Conservation (phyloP, 768 basidiomycete genomes). For the Trametes cingulata region DNA sequence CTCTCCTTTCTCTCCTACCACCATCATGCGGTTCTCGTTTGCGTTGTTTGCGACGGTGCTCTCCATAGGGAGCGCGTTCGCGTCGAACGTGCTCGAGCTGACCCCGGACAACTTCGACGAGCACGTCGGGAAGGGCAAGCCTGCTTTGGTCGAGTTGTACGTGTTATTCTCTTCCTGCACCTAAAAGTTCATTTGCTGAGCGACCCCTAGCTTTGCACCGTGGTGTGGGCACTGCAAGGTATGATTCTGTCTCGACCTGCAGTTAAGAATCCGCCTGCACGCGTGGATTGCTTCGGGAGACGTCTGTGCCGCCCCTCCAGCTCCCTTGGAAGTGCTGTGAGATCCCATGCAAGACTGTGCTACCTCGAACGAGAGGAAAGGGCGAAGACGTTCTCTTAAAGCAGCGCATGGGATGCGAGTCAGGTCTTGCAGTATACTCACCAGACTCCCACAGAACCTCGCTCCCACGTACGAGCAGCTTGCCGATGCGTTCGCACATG, state of each 20-base stretch:
- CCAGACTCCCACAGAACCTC: conserved; percentile 57
- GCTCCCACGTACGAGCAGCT: conserved; percentile 88
- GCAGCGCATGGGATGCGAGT: background rate
- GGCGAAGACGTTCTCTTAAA: no score
- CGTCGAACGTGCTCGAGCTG: conserved; percentile 86
- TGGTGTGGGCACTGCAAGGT: conserved; percentile 96
- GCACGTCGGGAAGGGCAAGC: conserved; percentile 74
- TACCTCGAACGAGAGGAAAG: no score
- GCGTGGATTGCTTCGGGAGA: background rate
- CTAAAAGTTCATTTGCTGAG: conserved; percentile 11
- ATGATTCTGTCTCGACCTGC: conserved; percentile 13
- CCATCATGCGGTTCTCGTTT: conserved; percentile 58
- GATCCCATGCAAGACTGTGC: no score
- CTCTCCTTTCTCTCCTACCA: conserved; percentile 1
- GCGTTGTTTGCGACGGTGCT: conserved; percentile 58
- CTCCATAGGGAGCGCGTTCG: conserved; percentile 51
- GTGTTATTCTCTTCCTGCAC: conserved; percentile 34
- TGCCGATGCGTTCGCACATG: conserved; percentile 79
- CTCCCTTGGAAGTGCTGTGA: no score
- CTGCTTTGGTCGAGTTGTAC: conserved; percentile 90
- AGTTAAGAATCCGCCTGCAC: background rate
- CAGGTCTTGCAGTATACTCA: conserved; percentile 11
- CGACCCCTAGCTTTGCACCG: conserved; percentile 66
- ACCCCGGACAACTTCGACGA: conserved; percentile 72
- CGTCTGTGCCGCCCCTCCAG: no score